Percentiles rank a stretch among this genome's conserved stretches.
These are phyloP conservation scores for Umbelopsis sp. DNA, from an alignment of 192 early-diverging fungal genomes.

Conservation along the genomic window DNA sequence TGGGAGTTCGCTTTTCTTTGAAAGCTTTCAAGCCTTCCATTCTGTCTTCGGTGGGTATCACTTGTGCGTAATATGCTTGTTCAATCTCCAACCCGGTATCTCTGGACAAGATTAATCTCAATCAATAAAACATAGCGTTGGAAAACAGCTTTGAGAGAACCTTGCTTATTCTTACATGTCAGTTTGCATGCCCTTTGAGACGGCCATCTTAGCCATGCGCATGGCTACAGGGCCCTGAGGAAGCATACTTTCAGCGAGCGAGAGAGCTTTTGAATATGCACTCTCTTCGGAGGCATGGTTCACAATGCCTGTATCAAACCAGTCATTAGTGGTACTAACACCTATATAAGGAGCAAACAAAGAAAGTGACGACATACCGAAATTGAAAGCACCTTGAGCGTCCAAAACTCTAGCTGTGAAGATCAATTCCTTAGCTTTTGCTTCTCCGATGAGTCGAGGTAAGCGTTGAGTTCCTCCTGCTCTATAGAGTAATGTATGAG, in stretches of 20 bases:
- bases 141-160: not conserved
- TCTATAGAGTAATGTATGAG: conserved; percentile 38
- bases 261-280: conserved; percentile 72
- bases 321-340: not conserved
- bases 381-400: conserved; percentile 61
- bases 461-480: conserved; percentile 96
- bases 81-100: conserved; percentile 87
- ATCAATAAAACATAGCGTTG: not conserved
- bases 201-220: conserved; percentile 89
- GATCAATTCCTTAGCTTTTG: conserved; percentile 92
- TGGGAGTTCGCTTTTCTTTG: conserved; percentile 39
- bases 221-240: conserved; percentile 86
- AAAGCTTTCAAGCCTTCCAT: conserved; percentile 77
- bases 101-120: conserved; percentile 34
- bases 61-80: conserved; percentile 92
- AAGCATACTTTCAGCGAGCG: conserved; percentile 77
- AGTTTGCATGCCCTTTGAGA: conserved; percentile 78
- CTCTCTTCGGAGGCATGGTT: conserved; percentile 75
- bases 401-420: conserved; percentile 80
- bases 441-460: conserved; percentile 81
- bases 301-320: conserved; percentile 64
- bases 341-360: conserved; percentile 27
- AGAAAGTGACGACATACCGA: conserved; percentile 44
- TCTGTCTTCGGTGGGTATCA: conserved; percentile 93
- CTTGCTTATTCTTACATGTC: conserved; percentile 63